Evolutionary conservation across 2,329 filamentous ascomycete genomes (phyloP), one percentile per base, ranked within the genome.

Genomic region (Zymoseptoria passerinii): DNA sequence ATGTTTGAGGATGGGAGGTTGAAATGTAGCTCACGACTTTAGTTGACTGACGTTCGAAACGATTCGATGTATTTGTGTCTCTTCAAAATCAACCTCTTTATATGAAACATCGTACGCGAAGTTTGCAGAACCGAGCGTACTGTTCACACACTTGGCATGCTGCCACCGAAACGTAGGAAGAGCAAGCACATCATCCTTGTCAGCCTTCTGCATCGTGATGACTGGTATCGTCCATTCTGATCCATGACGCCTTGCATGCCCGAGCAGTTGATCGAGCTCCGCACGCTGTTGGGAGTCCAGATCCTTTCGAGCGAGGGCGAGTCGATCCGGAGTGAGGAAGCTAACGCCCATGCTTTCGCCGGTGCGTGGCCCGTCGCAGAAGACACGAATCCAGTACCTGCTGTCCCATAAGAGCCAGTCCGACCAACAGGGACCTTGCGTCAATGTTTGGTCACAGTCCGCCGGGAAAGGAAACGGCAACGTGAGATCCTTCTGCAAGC

Each of bases 361-460:
- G 13, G 35, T 16, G 16, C 13, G 7, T 16, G 7, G 5, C 3
- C 6, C 6, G 13, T n/a, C 35, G 4, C 35, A 4, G 35, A n/a
- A n/a, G 16, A 83, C 57, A 1, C 74, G 75, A 53, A 84, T 73
- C 82, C 82, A 85, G 68, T 75, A 83, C 19, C 82, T 75, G 52
- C 77, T 74, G 64, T 84, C 81, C 74, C 80, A 84, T 16, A 85
- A 73, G 4, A 72, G 70, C 69, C 73, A 80, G 9, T 51, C 54
- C 18, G 58, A 44, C 35, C 35, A 44, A 4, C 35, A 13, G 10
- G 35, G 35, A 44, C 35, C n/a, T 13, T 44, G 3, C 13, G 35
- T 4, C 35, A 13, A 44, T 44, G 35, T 16, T 16, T 16, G 13
- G 35, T 7, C 10, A 23, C 23, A 2, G 10, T 44, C 35, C 5